Evolutionary conservation across 164 flowering plant genomes (phyloP), one percentile per base, ranked within the genome.

Genomic region (Buxus sempervirens): DNA sequence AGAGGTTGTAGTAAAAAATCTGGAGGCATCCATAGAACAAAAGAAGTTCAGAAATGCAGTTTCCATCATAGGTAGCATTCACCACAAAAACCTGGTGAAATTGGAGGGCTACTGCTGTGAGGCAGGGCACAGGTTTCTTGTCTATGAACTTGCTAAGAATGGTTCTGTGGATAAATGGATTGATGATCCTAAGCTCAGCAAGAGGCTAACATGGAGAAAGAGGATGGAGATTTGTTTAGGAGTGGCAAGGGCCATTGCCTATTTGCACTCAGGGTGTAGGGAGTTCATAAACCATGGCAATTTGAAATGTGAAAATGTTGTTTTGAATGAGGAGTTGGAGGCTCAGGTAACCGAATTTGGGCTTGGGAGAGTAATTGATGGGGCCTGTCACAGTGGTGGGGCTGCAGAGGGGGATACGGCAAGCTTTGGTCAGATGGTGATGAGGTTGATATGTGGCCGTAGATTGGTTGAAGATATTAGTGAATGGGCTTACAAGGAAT

Each of bases 21-120:
- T 86, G 58, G 77, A 69, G 28, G 54, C 68, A 53, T 20, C 58
- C 25, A 64, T 71, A 26, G 89, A 79, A 60, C 87, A 85, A 67
- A 85, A 82, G 60, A 81, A 76, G 65, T 90, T 85, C 56, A 71
- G 84, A 23, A 28, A 68, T 53, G 76, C 74, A 1, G 81, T 81
- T 64, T 76, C 78, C 13, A 81, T 73, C 41, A 60, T 90, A 13
- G 88, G 91, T 55, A 75, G 79, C 76, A 82, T 88, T 63, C 83
- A 82, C 72, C 96, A 90, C 75, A 86, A 79, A 54, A 84, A 85
- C 73, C 81, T 90, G 27, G 68, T 81, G 67, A 85, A 73, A 75
- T 73, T 90, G 68, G 84, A 82, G 63, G 96, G 91, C 12, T 86
- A 84, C 69, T 90, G 96, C 54, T 85, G 87, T 54, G 96, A 88